Percentiles rank a stretch among this genome's conserved stretches.
Conservation (phyloP, 768 basidiomycete species). For the Tricholoma furcatifolium region DNA sequence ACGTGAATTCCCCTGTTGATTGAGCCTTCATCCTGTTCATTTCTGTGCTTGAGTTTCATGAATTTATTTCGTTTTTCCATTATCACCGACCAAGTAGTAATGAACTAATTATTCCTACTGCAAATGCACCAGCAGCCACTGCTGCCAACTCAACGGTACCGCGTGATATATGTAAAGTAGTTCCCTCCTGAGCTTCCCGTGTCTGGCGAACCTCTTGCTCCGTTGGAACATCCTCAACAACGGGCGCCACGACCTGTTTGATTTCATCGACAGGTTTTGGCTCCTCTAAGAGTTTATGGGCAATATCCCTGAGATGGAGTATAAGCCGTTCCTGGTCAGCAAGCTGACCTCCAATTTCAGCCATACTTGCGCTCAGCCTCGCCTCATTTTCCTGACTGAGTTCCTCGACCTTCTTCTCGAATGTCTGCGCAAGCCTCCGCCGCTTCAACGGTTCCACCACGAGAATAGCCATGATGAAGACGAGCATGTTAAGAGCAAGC, state of each 20-base stretch:
- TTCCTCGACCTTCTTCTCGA: constrained; percentile 81
- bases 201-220: constrained; percentile 1
- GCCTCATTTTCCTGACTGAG: constrained; percentile 54
- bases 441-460: constrained; percentile 98
- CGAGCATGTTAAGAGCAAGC: constrained; percentile 82
- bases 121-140: constrained; percentile 35
- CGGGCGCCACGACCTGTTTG: constrained; percentile 2
- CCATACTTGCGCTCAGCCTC: constrained; percentile 47
- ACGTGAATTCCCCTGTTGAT: constrained; percentile 17
- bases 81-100: constrained; percentile 27
- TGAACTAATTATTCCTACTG: constrained; percentile 31
- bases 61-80: background rate
- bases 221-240: constrained; percentile 5
- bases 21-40: background rate
- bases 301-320: constrained; percentile 13
- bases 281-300: background rate
- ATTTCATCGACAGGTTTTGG: constrained; percentile 1
- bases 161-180: constrained; percentile 8
- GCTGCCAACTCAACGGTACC: constrained; percentile 21
- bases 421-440: constrained; percentile 77
- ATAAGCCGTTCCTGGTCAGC: constrained; percentile 36
- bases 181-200: no score
- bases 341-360: constrained; percentile 46
- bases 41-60: background rate
- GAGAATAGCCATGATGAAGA: constrained; percentile 87